These are phyloP conservation scores for Flaveria floridana DNA, from an alignment of 140 eudicot genomes.

Conservation along the genomic window DNA sequence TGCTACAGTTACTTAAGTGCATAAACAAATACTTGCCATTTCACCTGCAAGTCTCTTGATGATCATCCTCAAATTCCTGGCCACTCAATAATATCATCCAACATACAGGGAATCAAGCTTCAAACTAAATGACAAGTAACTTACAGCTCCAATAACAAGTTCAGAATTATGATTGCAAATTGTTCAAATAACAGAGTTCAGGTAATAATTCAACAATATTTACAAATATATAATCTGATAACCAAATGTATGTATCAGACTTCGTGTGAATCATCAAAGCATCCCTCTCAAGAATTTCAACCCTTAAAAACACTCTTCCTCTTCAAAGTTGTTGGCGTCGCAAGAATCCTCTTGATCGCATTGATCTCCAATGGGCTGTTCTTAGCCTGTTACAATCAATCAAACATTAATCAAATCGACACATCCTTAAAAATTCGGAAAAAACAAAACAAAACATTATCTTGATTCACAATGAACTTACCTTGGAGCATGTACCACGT, in stretches of 20 bases:
- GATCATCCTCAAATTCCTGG: neutral
- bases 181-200: slow-evolving; percentile 26
- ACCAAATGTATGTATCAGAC: slow-evolving; percentile 29
- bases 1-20: too few relatives aligned
- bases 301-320: slow-evolving; percentile 35
- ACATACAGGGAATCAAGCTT: neutral
- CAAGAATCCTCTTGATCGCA: slow-evolving; percentile 60
- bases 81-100: too few relatives aligned
- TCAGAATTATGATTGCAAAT: neutral
- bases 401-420: neutral
- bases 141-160: neutral
- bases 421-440: neutral
- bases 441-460: neutral
- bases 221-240: slow-evolving; percentile 31
- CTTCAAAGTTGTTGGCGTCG: slow-evolving; percentile 43
- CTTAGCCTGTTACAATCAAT: slow-evolving; percentile 48
- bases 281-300: neutral
- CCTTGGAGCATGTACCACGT: slow-evolving; percentile 66
- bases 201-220: slow-evolving; percentile 27
- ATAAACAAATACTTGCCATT: too few relatives aligned
- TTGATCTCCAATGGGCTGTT: slow-evolving; percentile 63
- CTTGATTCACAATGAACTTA: slow-evolving; percentile 15
- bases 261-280: slow-evolving; percentile 4
- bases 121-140: neutral
- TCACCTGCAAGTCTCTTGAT: neutral